Evolutionary conservation across 495 filamentous ascomycete species (phyloP).

Genomic region (Aspergillus kassunensis): DNA sequence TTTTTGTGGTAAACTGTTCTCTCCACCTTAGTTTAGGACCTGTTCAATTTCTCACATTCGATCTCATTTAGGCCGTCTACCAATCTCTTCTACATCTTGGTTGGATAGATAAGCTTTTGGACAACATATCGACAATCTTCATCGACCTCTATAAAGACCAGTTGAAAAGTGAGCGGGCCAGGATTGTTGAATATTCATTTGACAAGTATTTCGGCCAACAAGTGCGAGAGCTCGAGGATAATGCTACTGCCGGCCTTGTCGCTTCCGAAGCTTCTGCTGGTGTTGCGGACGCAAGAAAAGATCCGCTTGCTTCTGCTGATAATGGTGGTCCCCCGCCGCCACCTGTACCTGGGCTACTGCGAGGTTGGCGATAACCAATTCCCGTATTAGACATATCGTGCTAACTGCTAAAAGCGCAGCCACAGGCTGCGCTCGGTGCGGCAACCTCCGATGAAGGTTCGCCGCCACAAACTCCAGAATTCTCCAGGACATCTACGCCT

Average conservation of each 20-base stretch:
- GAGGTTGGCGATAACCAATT: too few relatives aligned
- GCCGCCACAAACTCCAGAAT: constrained; percentile 67
- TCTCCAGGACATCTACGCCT: constrained; percentile 76
- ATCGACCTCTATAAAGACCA: constrained; percentile 83
- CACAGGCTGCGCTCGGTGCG: constrained; percentile 44
- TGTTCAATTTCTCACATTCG: constrained; percentile 18
- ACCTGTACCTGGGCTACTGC: constrained; percentile 52
- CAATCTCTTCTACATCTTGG: constrained; percentile 89
- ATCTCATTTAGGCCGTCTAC: constrained; percentile 75
- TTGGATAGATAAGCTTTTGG: constrained; percentile 95
- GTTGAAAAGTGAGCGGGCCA: constrained; percentile 73
- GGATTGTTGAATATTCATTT: constrained; percentile 71
- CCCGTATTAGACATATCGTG: constrained; percentile 5
- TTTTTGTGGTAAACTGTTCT: constrained; percentile 75
- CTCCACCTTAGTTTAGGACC: background rate
- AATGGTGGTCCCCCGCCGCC: constrained; percentile 52
- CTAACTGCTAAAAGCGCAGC: constrained; percentile 39
- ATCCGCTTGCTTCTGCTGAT: constrained; percentile 42
- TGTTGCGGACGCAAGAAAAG: constrained; percentile 36
- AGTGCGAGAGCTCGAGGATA: constrained; percentile 73
- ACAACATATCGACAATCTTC: constrained; percentile 89
- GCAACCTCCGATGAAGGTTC: constrained; percentile 51
- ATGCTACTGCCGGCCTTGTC: constrained; percentile 38
- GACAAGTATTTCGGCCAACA: constrained; percentile 94
- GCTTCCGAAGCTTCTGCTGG: constrained; percentile 29